Base-by-base conservation (phyloP, 495 filamentous ascomycete genomes). In the Xylaria curta region DNA sequence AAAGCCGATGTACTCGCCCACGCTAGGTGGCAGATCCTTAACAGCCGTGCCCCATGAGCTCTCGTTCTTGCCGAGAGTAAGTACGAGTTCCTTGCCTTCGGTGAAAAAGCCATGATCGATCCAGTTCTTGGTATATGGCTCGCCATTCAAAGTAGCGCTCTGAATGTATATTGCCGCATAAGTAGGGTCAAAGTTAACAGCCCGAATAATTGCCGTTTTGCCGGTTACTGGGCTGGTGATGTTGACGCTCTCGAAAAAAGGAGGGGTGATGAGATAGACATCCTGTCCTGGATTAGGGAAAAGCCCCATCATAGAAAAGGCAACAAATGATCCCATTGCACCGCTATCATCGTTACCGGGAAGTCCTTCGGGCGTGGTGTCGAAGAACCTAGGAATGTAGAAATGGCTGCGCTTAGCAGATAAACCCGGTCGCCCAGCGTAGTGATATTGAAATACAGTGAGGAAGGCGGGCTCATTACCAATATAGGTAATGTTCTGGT, bases 221-320 rank as follows among this genome's bases (percentile, higher is more conserved):
- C 85, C 84, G 0, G 91, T 93, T 2, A 90, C 53, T 4, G 88
- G 87, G 66, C 87, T 87, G 8, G 83, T 89, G 51, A 93, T 84
- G 71, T 87, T 91, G 10, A 93, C 84, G 61, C 83, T 80, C 75
- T 89, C 87, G 77, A 94, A 94, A 75, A 86, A 92, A 0, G 90
- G 90, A 5, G 89, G 83, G 8, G 81, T 91, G 65, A 94, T 92
- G 8, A 94, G 83, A 69, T 94, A 94, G 0, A 93, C 91, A 74
- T 93, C 81, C 75, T 93, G 91, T 6, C 92, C 92, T 0, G 91
- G 89, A 31, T 92, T 90, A 0, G 92, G 92, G 79, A 92, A 94
- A 0, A 93, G 78, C 3, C 92, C 92, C 77, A 92, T 87, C 90
- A 92, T 93, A 61, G 87, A 85, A 24, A 93, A 86, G 1, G 89